Conservation (phyloP, 176 grass and related monocot species). For the sorghum (Sorghum bicolor) region DNA sequence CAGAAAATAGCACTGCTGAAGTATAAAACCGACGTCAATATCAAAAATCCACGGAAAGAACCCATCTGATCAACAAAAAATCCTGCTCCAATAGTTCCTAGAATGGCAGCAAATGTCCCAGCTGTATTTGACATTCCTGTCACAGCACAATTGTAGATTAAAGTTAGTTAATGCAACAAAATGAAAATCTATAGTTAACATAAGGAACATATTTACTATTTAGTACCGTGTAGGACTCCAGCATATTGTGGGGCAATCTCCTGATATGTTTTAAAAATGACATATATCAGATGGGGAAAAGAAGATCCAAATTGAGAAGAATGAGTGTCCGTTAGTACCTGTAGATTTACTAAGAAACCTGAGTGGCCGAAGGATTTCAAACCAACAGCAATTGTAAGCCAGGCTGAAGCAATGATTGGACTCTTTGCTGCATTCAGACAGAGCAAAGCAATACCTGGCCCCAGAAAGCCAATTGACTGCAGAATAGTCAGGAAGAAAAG, state of each 20-base stretch:
- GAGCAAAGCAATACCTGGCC: slow-evolving; percentile 80
- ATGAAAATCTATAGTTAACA: slow-evolving; percentile 15
- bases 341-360: slow-evolving; percentile 95
- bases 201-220: slow-evolving; percentile 36
- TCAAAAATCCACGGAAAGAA: slow-evolving; percentile 86
- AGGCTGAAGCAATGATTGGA: slow-evolving; percentile 73
- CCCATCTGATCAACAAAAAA: slow-evolving; percentile 96
- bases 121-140: slow-evolving; percentile 96
- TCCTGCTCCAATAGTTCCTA: slow-evolving; percentile 93
- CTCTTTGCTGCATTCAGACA: slow-evolving; percentile 79
- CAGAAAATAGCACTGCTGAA: slow-evolving; percentile 85
- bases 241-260: slow-evolving; percentile 93
- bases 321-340: slow-evolving; percentile 37
- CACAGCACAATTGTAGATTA: slow-evolving; percentile 17
- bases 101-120: slow-evolving; percentile 88
- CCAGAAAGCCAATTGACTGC: slow-evolving; percentile 94
- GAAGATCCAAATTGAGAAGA: neutral
- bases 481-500: neutral
- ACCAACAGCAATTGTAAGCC: slow-evolving; percentile 88
- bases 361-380: slow-evolving; percentile 95
- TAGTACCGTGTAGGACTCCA: slow-evolving; percentile 83
- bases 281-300: slow-evolving; percentile 24
- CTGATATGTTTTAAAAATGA: slow-evolving; percentile 42
- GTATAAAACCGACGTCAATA: slow-evolving; percentile 79
- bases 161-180: neutral